Percentiles rank a stretch among this genome's conserved stretches.
phyloP scores from a whole-genome alignment of 257 asterid species.

The Misopates orontium region DNA sequence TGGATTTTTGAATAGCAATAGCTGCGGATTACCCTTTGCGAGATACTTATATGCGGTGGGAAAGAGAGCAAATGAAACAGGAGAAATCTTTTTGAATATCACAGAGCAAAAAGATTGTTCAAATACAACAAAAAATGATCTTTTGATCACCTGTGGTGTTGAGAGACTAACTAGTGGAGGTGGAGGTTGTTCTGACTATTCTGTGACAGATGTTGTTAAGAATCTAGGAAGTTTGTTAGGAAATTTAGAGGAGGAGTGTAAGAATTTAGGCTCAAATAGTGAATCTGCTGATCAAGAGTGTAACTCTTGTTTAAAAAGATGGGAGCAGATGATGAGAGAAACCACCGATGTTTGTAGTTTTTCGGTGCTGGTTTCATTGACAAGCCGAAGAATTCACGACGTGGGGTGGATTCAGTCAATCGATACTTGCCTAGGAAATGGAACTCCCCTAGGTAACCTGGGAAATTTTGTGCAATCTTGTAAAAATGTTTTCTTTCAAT shows the following conservation, averaged over 20 bases:
- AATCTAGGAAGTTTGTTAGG: conserved; percentile 36
- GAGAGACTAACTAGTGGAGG: conserved; percentile 54
- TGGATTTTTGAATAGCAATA: conserved; percentile 43
- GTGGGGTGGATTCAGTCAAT: conserved; percentile 47
- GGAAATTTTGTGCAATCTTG: neutral
- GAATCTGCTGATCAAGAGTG: conserved; percentile 36
- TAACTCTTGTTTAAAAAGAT: conserved; percentile 41
- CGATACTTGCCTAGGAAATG: conserved; percentile 53
- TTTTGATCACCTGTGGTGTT: conserved; percentile 51
- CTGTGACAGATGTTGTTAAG: conserved; percentile 39
- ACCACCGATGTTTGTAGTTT: conserved; percentile 49
- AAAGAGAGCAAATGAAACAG: conserved; percentile 42
- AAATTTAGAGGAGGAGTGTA: conserved; percentile 44
- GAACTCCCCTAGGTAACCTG: conserved; percentile 42
- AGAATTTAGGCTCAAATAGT: conserved; percentile 34
- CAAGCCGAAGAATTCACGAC: conserved; percentile 49
- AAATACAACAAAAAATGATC: conserved; percentile 12
- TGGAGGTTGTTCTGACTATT: conserved; percentile 66
- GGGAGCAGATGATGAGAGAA: conserved; percentile 37
- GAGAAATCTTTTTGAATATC: conserved; percentile 43
- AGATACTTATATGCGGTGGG: conserved; percentile 50
- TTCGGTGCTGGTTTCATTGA: conserved; percentile 46
- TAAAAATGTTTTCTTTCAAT: neutral
- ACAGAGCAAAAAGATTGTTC: conserved; percentile 46
- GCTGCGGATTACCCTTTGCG: conserved; percentile 38